Conservation (phyloP, 2,329 filamentous ascomycete genomes). For the Pseudogymnoascus sp. region DNA sequence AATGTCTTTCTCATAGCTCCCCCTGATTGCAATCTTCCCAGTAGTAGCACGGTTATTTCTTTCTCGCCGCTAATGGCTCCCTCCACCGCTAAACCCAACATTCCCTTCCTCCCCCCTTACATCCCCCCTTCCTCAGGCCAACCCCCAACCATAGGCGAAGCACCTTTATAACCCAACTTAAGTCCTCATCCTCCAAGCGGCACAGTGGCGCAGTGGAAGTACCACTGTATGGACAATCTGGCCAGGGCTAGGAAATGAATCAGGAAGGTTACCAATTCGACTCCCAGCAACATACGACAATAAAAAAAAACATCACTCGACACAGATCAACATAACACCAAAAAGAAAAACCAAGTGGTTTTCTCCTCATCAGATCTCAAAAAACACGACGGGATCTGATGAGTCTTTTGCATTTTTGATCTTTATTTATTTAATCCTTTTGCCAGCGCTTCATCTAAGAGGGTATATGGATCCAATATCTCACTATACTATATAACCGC, state of each 20-base stretch:
- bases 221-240: conserved; percentile 4
- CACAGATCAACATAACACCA: background rate
- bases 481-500: background rate
- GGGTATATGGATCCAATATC: conserved; percentile 3
- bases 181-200: background rate
- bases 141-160: background rate
- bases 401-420: background rate
- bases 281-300: background rate
- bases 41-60: background rate
- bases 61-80: background rate
- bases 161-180: background rate
- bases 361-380: conserved; percentile 4
- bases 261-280: background rate
- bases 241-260: background rate
- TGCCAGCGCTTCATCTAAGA: background rate
- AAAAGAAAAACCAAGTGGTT: background rate
- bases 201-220: conserved; percentile 4
- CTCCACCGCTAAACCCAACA: background rate
- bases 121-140: background rate
- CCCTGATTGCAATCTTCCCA: background rate
- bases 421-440: background rate
- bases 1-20: background rate
- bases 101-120: background rate
- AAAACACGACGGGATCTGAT: background rate
- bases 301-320: background rate